A percentile compares a stretch with the other conserved stretches of the same genome.
Conservation (phyloP, 495 filamentous ascomycete species). For the Astrocystis sublimbata region DNA sequence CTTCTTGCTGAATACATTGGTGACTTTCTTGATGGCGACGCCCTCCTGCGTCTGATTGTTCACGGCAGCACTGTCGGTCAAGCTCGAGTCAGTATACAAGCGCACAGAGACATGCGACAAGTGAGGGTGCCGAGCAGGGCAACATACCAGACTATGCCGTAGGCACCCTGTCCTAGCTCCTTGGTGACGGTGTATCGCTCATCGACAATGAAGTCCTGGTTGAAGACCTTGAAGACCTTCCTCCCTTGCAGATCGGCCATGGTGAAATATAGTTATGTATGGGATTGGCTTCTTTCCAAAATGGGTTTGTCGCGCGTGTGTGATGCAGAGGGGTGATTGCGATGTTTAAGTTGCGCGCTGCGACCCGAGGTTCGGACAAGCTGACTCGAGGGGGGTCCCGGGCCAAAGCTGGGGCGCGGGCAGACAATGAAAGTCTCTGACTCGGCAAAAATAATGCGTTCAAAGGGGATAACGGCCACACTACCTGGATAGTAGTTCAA, state of each 20-base stretch:
- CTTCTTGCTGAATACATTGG: constrained; percentile 99
- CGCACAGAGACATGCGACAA: neutral
- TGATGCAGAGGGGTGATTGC: neutral
- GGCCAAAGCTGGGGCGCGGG: neutral
- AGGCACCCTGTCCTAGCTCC: constrained; percentile 96
- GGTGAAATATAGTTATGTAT: constrained; percentile 14
- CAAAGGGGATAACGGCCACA: neutral
- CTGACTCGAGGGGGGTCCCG: neutral
- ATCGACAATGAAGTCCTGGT: constrained; percentile 98
- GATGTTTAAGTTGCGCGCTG: neutral
- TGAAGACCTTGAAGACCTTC: constrained; percentile 99
- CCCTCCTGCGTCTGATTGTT: constrained; percentile 90
- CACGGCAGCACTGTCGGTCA: constrained; percentile 71
- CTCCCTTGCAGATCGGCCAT: constrained; percentile 83
- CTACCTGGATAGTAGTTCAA: neutral
- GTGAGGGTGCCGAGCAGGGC: neutral
- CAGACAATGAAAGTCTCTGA: neutral
- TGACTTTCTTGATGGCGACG: constrained; percentile 99
- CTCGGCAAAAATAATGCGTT: neutral
- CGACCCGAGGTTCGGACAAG: constrained; percentile 4
- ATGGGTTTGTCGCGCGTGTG: neutral
- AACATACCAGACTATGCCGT: constrained; percentile 97
- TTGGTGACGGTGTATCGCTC: constrained; percentile 98
- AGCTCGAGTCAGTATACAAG: constrained; percentile 1
- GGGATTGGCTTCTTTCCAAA: neutral